Conservation (phyloP, 331 rosid genomes). For the Rosa hybrid region DNA sequence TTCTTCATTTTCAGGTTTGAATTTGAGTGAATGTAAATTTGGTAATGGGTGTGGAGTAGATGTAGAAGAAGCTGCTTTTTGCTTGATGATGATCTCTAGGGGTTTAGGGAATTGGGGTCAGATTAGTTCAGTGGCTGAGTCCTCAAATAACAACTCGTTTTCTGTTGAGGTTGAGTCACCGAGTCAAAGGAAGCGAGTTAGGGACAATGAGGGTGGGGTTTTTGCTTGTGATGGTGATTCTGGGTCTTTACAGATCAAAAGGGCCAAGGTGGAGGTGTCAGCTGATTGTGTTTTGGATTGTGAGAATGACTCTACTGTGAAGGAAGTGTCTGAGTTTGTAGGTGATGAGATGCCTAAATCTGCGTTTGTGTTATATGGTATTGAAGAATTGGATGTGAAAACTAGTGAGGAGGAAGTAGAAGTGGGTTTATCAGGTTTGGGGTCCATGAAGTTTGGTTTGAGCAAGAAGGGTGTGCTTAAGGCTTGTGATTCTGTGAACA, state of each 20-base stretch:
- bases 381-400: slow-evolving; percentile 17
- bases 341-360: slow-evolving; percentile 23
- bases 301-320: slow-evolving; percentile 11
- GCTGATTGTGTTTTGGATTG: slow-evolving; percentile 4
- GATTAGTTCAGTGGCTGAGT: slow-evolving; percentile 30
- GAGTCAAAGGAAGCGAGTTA: background rate
- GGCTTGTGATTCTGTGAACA: slow-evolving; percentile 22
- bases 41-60: slow-evolving; percentile 32
- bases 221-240: slow-evolving; percentile 7
- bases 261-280: slow-evolving; percentile 17
- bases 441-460: slow-evolving; percentile 19
- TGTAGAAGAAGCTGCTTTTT: slow-evolving; percentile 38
- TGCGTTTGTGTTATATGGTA: background rate
- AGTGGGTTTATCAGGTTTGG: background rate
- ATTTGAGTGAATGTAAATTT: slow-evolving; percentile 24
- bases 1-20: slow-evolving; percentile 21
- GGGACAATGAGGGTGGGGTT: background rate
- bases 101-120: slow-evolving; percentile 34
- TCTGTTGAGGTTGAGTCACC: slow-evolving; percentile 29
- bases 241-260: slow-evolving; percentile 17
- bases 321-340: slow-evolving; percentile 7
- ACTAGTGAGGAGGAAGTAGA: background rate
- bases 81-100: slow-evolving; percentile 51
- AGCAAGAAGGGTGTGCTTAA: slow-evolving; percentile 8
- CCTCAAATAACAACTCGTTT: slow-evolving; percentile 34